Evolutionary conservation across 208 protist genomes (phyloP), one percentile per base, ranked within the genome.

Genomic region (Acanthamoeba pearcei): DNA sequence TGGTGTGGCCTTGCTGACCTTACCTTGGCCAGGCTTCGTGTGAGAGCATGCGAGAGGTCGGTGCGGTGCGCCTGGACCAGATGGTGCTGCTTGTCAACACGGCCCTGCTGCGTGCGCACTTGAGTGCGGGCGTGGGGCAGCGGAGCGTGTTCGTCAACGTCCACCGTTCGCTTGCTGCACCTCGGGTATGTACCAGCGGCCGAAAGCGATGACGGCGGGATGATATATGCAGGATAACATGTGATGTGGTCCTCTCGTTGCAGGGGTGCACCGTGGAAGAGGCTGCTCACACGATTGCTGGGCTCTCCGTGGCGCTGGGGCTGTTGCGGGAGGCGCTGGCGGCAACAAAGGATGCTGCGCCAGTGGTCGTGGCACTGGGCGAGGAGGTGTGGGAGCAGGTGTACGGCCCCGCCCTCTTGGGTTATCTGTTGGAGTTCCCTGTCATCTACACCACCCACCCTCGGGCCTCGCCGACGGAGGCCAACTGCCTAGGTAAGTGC

Each of bases 1-100:
- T 5, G 29, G 1, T 0, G 8, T 78, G 70, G 46, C 55, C 9
- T 5, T 53, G 32, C 10, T 49, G 6, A 22, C 46, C 35, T 22
- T 3, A 80, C 72, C 17, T 27, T 64, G 51, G 19, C 8, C 27
- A 64, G 53, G 24, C 42, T 22, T 49, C 6, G 51, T 27, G n/a
- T 32, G 80, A 57, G 49, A 1, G 27, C 24, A 55, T 88, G 80
- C 24, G 53, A 3, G 51, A 64, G 9, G 80, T 88, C 2, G 80
- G 80, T 35, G 80, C 80, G 12, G 22, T 88, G 5, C 42, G 42
- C 42, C 8, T 88, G 80, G 80, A 88, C 29, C 80, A 88, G 27
- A 64, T 88, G 80, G 80, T 88, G 51, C 42, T 88, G 27, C 10
- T 88, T 17, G 51, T 88, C 49, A 88, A 88, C 80, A 24, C 49